Evolutionary conservation across 2,329 filamentous ascomycete species (phyloP), one percentile per base, ranked within the genome.

Genomic region (Diatrype stigma): DNA sequence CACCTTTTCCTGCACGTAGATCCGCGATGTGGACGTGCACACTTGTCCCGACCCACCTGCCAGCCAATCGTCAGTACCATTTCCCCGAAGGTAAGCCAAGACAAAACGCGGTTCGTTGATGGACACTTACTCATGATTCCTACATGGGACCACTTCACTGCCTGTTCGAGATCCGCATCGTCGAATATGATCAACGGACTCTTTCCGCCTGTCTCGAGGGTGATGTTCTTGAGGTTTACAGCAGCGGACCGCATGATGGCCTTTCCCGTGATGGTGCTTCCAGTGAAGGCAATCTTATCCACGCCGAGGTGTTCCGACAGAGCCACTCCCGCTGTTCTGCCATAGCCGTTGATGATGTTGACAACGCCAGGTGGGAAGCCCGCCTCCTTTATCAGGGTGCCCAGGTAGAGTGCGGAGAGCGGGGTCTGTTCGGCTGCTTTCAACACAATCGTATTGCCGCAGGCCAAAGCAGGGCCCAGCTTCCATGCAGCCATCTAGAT

Each of bases 211-310:
- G 82, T 83, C 68, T 86, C 83, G 8, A 86, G 73, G 1, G 82
- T 86, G 53, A 86, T 82, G 60, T 85, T 85, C 70, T 86, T 86
- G 60, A 83, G 71, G 56, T 75, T 89, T 1, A 78, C 70, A 16
- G 81, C 77, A 0, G 88, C 87, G 68, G 81, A 77, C 65, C 87
- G 89, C 86, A 91, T 90, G 57, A 92, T 89, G 47, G 85, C 77
- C 50, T 82, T 81, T 6, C 85, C 89, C 0, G 87, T 91, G 2
- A 74, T 72, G 0, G 88, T 92, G 3, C 83, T 87, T 35, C 89
- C 89, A 0, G 89, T 92, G 57, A 92, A 93, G 0, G 88, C 86
- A 54, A 93, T 77, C 73, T 92, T 92, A 63, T 89, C 84, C 16
- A 93, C 78, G 40, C 79, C 79, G 21, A 81, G 70, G 64, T 93